Conservation (phyloP, 1,284 basidiomycete species). For the Somion occarium region DNA sequence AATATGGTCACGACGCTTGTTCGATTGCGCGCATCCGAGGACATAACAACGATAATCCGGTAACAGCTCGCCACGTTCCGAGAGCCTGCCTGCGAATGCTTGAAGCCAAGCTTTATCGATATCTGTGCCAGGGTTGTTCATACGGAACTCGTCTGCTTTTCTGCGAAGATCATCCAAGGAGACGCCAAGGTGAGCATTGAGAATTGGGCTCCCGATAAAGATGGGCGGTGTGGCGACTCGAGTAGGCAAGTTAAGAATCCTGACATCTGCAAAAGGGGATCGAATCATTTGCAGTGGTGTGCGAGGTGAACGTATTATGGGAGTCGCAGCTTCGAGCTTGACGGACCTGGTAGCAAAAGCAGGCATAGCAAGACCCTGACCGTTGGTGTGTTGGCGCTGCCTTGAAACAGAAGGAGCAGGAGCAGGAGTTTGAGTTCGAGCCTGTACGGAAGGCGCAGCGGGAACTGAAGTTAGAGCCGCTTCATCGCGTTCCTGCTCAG, state of each 20-base stretch:
- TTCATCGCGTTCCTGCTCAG: conserved; percentile 6
- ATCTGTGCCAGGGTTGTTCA: conserved; percentile 45
- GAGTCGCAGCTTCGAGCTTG: background rate
- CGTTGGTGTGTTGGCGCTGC: background rate
- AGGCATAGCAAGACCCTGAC: background rate
- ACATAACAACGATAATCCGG: conserved; percentile 65
- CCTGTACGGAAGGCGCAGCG: no score
- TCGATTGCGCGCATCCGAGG: conserved; percentile 53
- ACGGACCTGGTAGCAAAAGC: background rate
- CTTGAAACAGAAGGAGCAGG: background rate
- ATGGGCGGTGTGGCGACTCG: background rate
- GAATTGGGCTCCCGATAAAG: conserved; percentile 15
- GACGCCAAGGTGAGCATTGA: conserved; percentile 56
- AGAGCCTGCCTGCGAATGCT: conserved; percentile 60
- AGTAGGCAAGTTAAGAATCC: background rate
- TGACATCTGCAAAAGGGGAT: background rate
- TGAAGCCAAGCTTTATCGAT: conserved; percentile 61
- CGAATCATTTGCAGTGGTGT: background rate
- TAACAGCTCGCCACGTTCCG: conserved; percentile 47
- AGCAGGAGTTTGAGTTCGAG: background rate
- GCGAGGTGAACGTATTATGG: background rate
- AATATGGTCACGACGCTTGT: conserved; percentile 68
- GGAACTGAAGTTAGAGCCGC: background rate
- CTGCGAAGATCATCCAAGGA: conserved; percentile 44
- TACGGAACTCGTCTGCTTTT: conserved; percentile 48